phyloP scores from a whole-genome alignment of 2,329 filamentous ascomycete genomes.

The Aspergillus puulaauensis region DNA sequence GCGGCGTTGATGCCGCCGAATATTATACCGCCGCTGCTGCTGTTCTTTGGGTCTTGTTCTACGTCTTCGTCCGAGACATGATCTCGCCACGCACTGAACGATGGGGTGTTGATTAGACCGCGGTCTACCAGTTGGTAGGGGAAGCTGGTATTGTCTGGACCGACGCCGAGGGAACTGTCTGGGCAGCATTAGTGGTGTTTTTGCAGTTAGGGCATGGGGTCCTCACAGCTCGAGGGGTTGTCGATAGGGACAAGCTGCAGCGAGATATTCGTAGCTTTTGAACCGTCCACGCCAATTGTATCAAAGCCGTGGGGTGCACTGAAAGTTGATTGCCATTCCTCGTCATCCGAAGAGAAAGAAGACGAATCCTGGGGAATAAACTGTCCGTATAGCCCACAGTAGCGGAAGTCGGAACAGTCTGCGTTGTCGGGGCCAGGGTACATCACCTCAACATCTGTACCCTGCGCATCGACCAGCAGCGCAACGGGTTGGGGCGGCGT shows the following conservation, averaged over 20 bases:
- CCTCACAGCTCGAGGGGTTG: background rate
- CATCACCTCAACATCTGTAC: background rate
- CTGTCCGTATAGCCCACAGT: background rate
- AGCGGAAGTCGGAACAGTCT: background rate
- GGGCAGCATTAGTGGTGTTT: background rate
- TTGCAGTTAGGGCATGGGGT: too few relatives aligned
- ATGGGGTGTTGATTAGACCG: constrained; percentile 4
- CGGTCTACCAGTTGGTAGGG: constrained; percentile 2
- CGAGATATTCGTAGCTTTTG: background rate
- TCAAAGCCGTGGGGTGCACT: too few relatives aligned
- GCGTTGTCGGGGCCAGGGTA: background rate
- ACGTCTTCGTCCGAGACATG: background rate
- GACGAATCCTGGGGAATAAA: constrained; percentile 1
- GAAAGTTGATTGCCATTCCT: too few relatives aligned
- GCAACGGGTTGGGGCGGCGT: constrained; percentile 3
- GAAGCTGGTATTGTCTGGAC: constrained; percentile 3
- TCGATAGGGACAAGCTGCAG: background rate
- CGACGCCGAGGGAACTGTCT: constrained; percentile 6
- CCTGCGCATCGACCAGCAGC: background rate
- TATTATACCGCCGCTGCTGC: background rate
- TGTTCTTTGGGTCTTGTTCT: background rate
- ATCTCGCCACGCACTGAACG: constrained; percentile 3
- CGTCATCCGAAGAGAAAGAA: background rate
- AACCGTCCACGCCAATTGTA: background rate
- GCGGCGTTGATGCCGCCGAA: constrained; percentile 10